Evolutionary conservation across 257 asterid genomes (phyloP).

Genomic region (Gentiana straminea): DNA sequence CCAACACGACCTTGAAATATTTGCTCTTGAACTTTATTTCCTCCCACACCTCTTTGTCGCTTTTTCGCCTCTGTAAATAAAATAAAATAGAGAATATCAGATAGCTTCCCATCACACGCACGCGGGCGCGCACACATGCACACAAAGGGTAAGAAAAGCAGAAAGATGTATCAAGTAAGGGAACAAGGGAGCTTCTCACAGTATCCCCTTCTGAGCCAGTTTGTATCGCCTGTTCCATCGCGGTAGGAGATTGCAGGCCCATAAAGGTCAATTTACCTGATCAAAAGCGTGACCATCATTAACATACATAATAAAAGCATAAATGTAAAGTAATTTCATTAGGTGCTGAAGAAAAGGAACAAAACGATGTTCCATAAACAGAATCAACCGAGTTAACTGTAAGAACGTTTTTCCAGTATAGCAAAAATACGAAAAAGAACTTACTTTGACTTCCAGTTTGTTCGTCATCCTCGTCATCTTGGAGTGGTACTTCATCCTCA

Average conservation of each 20-base stretch:
- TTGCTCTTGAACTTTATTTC: constrained; percentile 87
- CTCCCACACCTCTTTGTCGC: constrained; percentile 94
- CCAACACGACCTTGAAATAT: constrained; percentile 64
- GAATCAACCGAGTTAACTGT: no score
- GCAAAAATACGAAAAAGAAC: constrained; percentile 5
- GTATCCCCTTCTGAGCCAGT: constrained; percentile 28
- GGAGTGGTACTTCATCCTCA: constrained; percentile 58
- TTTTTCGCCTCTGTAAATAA: constrained; percentile 64
- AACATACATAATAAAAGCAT: neutral
- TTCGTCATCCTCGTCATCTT: constrained; percentile 50
- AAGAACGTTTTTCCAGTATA: no score
- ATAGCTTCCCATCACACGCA: no score
- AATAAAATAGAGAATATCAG: constrained; percentile 4
- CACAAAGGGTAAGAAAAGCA: no score
- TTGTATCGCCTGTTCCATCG: constrained; percentile 27
- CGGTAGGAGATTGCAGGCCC: constrained; percentile 26
- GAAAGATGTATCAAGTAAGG: constrained; percentile 2
- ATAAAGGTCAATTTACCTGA: constrained; percentile 31
- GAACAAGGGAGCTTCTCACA: constrained; percentile 36
- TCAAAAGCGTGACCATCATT: constrained; percentile 5
- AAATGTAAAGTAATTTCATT: no score
- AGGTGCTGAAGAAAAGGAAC: no score
- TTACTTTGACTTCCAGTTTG: constrained; percentile 31
- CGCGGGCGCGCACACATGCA: no score
- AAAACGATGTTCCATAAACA: no score